Conservation (phyloP, 176 grass and related monocot species). For the Ensete ventricosum region DNA sequence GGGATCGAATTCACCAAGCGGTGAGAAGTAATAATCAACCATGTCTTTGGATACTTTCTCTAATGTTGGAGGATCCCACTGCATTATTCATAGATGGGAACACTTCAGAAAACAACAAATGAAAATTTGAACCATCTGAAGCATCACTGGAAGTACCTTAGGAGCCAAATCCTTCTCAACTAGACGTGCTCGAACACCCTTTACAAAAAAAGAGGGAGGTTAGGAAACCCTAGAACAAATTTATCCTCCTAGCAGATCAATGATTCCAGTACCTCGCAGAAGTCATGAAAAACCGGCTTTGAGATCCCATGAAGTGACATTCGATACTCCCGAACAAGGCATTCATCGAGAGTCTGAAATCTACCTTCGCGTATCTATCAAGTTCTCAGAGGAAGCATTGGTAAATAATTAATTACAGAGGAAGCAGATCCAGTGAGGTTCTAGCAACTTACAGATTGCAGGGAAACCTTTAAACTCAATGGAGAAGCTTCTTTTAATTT, state of each 20-base stretch:
- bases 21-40: constrained; percentile 69
- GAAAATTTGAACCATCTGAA: constrained; percentile 2
- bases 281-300: constrained; percentile 64
- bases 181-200: constrained; percentile 82
- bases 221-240: not conserved
- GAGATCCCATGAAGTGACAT: constrained; percentile 76
- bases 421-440: constrained; percentile 16
- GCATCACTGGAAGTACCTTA: constrained; percentile 48
- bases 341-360: constrained; percentile 93
- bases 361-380: constrained; percentile 85
- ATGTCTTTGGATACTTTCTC: constrained; percentile 70
- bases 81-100: constrained; percentile 17
- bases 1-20: constrained; percentile 61
- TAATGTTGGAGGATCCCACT: constrained; percentile 93
- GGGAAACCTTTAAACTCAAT: constrained; percentile 73
- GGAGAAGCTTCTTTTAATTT: constrained; percentile 90
- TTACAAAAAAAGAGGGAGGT: not conserved
- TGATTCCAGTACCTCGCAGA: constrained; percentile 55
- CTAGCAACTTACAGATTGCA: constrained; percentile 63
- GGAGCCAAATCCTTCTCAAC: constrained; percentile 67
- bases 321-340: constrained; percentile 85
- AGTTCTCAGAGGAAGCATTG: constrained; percentile 18
- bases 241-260: not conserved
- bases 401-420: not conserved
- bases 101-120: not conserved